Conservation (phyloP, 768 basidiomycete genomes). For the Calocera cornea region DNA sequence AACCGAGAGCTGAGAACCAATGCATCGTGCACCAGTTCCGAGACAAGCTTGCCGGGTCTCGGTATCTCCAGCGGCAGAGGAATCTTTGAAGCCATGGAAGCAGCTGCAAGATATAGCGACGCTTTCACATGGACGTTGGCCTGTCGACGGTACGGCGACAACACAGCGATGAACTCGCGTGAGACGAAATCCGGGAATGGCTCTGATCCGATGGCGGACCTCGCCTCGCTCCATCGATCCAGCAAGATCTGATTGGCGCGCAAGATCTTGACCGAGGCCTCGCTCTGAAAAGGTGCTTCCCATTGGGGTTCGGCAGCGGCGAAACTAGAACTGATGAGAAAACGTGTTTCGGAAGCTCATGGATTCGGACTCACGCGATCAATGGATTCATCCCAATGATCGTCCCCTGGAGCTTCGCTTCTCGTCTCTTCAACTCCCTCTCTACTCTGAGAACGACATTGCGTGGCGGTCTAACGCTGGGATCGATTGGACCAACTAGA, state of each 20-base stretch:
- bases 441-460: conserved; percentile 13
- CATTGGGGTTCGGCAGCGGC: conserved; percentile 18
- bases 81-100: conserved; percentile 16
- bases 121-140: conserved; percentile 10
- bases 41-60: background rate
- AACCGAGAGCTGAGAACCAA: conserved; percentile 16
- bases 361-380: conserved; percentile 13
- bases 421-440: conserved; percentile 18
- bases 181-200: conserved; percentile 14
- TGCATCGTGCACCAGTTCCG: conserved; percentile 16
- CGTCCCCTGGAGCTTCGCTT: conserved; percentile 18
- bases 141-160: conserved; percentile 17
- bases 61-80: conserved; percentile 18
- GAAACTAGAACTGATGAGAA: conserved; percentile 15
- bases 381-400: conserved; percentile 18
- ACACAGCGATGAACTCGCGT: conserved; percentile 13
- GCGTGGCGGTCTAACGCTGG: conserved; percentile 11
- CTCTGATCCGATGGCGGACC: conserved; percentile 14
- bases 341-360: background rate
- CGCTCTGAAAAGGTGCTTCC: conserved; percentile 15
- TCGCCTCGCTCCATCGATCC: conserved; percentile 16
- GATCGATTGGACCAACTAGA: conserved; percentile 12
- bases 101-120: conserved; percentile 15
- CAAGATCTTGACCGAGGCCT: conserved; percentile 11
- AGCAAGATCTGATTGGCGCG: conserved; percentile 19